phyloP scores from a whole-genome alignment of 1,284 basidiomycete species.

The Violaceomyces palustris region DNA sequence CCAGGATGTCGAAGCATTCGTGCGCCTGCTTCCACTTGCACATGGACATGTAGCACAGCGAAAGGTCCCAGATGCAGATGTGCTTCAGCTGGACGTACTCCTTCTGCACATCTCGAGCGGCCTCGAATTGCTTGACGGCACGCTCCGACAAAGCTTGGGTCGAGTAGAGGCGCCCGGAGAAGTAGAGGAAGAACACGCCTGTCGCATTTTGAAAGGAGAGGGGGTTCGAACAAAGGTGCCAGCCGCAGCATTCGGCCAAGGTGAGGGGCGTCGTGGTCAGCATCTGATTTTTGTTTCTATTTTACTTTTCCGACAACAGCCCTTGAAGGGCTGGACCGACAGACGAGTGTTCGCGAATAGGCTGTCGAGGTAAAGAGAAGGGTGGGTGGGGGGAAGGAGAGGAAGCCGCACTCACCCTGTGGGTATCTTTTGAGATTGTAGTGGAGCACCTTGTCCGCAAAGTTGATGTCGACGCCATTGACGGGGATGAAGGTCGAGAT shows the following conservation, averaged over 20 bases:
- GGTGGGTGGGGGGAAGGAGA: too few species aligned
- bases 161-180: conserved; percentile 51
- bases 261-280: too few species aligned
- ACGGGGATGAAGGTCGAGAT: conserved; percentile 51
- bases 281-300: too few species aligned
- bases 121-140: conserved; percentile 42
- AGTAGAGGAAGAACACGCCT: conserved; percentile 53
- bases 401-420: too few species aligned
- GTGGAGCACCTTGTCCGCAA: conserved; percentile 50
- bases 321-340: too few species aligned
- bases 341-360: too few species aligned
- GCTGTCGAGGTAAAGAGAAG: too few species aligned
- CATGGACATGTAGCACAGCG: conserved; percentile 48
- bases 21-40: conserved; percentile 37
- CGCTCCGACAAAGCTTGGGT: conserved; percentile 43
- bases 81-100: conserved; percentile 52
- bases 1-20: conserved; percentile 36
- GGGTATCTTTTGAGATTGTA: conserved; percentile 49
- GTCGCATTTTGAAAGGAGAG: too few species aligned
- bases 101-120: conserved; percentile 46
- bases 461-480: conserved; percentile 46
- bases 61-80: conserved; percentile 51
- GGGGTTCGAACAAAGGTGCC: too few species aligned
- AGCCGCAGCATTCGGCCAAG: too few species aligned
- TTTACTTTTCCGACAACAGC: too few species aligned